Evolutionary conservation across 139 green algal species (phyloP).

Genomic region (Tetraselmis chui): DNA sequence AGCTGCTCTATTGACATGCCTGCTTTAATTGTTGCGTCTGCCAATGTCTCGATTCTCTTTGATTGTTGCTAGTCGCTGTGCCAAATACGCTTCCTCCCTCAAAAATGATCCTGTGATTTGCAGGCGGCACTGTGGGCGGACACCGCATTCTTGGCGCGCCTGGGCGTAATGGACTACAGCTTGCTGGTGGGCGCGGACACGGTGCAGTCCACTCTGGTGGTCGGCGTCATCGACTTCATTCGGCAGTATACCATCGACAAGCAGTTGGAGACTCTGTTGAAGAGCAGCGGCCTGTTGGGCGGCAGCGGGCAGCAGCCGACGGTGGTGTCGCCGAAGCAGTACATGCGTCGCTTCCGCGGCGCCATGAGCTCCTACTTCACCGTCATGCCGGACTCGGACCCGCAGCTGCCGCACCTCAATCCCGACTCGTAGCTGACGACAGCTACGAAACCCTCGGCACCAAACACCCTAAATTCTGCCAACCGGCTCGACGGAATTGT

Average conservation of each 20-base stretch:
- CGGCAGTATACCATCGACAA: conserved; percentile 96
- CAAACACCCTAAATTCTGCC: too few species aligned
- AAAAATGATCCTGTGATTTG: conserved; percentile 25
- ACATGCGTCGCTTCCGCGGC: conserved; percentile 77
- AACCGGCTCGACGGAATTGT: too few species aligned
- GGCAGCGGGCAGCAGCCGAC: conserved; percentile 76
- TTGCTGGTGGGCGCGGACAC: conserved; percentile 80
- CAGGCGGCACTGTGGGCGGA: conserved; percentile 77
- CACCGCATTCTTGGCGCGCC: conserved; percentile 72
- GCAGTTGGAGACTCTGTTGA: conserved; percentile 95
- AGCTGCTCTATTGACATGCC: too few species aligned
- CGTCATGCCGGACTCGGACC: conserved; percentile 42
- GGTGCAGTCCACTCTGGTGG: conserved; percentile 51
- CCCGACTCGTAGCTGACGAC: too few species aligned
- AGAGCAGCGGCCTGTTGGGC: conserved; percentile 81
- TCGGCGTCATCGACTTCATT: conserved; percentile 91
- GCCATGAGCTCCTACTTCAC: conserved; percentile 71
- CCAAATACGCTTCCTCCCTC: too few species aligned
- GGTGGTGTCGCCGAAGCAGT: conserved; percentile 90
- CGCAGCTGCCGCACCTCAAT: not conserved
- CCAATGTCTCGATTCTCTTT: too few species aligned
- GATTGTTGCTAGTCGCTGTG: too few species aligned
- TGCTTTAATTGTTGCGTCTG: too few species aligned
- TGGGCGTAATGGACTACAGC: conserved; percentile 96
- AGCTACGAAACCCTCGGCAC: too few species aligned